Percentiles rank a stretch among this genome's conserved stretches.
phyloP scores from a whole-genome alignment of 2,329 filamentous ascomycete genomes.

The Raffaelea arxii region DNA sequence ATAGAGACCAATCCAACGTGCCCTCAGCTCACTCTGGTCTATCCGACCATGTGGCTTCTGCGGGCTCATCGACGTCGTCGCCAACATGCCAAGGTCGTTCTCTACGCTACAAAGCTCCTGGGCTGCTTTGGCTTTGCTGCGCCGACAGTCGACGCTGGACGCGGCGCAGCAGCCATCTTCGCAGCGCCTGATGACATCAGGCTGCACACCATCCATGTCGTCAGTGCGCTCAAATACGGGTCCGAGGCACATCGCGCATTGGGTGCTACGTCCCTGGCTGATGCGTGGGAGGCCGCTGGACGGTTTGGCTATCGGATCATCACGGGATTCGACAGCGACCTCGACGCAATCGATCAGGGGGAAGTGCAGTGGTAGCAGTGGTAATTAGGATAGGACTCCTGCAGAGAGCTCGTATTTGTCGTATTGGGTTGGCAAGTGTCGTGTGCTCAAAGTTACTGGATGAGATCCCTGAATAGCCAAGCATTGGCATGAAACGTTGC shows the following conservation, averaged over 20 bases:
- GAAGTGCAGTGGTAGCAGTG: not conserved
- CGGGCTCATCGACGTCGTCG: conserved; percentile 21
- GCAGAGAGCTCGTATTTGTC: too few species aligned
- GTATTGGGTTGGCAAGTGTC: too few species aligned
- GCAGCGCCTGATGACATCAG: conserved; percentile 10
- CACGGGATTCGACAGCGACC: conserved; percentile 22
- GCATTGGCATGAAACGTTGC: too few species aligned
- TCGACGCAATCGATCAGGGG: conserved; percentile 12
- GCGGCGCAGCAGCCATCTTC: conserved; percentile 13
- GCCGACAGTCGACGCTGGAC: conserved; percentile 10
- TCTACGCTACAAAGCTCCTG: conserved; percentile 19
- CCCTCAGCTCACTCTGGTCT: conserved; percentile 24
- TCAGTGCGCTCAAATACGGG: conserved; percentile 20
- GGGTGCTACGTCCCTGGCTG: conserved; percentile 17
- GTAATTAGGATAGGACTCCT: too few species aligned
- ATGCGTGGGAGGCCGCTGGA: conserved; percentile 18
- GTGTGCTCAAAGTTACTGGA: too few species aligned
- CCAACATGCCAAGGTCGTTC: conserved; percentile 22
- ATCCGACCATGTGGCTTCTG: conserved; percentile 25
- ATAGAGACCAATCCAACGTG: too few species aligned
- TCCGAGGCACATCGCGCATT: conserved; percentile 20
- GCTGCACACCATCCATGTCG: conserved; percentile 25
- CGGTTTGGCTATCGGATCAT: conserved; percentile 21
- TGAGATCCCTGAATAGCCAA: too few species aligned
- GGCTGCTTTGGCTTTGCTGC: conserved; percentile 23